These are phyloP conservation scores for Pyronema domesticum DNA, from an alignment of 495 filamentous ascomycete genomes.

Conservation along the genomic window DNA sequence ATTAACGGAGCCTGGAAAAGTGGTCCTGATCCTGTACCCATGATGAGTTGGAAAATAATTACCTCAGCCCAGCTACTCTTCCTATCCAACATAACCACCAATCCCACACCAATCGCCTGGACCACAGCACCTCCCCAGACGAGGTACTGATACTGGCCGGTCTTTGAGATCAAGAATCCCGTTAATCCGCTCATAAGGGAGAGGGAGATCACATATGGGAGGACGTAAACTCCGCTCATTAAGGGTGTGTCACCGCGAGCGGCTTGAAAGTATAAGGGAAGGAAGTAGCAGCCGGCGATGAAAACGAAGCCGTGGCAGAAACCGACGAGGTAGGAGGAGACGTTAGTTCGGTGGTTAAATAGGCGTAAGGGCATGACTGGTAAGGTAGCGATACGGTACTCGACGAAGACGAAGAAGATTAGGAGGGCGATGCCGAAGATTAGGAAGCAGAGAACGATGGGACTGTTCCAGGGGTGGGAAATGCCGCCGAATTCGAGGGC, in stretches of 20 bases:
- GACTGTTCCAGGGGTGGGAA: constrained; percentile 54
- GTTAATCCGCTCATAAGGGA: constrained; percentile 45
- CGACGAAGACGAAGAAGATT: constrained; percentile 45
- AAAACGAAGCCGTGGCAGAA: constrained; percentile 58
- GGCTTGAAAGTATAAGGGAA: constrained; percentile 64
- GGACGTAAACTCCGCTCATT: constrained; percentile 58
- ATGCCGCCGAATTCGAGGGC: constrained; percentile 65
- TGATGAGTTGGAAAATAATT: constrained; percentile 35
- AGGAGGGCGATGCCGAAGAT: constrained; percentile 52
- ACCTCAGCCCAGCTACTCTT: constrained; percentile 39
- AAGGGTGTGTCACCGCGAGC: constrained; percentile 57
- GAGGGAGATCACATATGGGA: constrained; percentile 55
- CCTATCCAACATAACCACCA: constrained; percentile 41
- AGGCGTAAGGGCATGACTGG: constrained; percentile 58
- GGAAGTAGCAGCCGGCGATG: constrained; percentile 54
- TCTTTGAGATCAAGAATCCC: constrained; percentile 58
- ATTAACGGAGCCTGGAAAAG: constrained; percentile 63
- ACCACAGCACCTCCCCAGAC: constrained; percentile 40
- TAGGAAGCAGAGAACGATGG: constrained; percentile 59
- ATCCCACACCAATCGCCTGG: constrained; percentile 46
- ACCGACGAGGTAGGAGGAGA: constrained; percentile 33
- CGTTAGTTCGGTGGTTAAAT: constrained; percentile 41
- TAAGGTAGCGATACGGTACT: constrained; percentile 54
- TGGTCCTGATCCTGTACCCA: constrained; percentile 39
- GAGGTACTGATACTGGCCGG: constrained; percentile 30